Evolutionary conservation across 495 filamentous ascomycete species (phyloP).

Genomic region (Penicillium dipodomyicola): DNA sequence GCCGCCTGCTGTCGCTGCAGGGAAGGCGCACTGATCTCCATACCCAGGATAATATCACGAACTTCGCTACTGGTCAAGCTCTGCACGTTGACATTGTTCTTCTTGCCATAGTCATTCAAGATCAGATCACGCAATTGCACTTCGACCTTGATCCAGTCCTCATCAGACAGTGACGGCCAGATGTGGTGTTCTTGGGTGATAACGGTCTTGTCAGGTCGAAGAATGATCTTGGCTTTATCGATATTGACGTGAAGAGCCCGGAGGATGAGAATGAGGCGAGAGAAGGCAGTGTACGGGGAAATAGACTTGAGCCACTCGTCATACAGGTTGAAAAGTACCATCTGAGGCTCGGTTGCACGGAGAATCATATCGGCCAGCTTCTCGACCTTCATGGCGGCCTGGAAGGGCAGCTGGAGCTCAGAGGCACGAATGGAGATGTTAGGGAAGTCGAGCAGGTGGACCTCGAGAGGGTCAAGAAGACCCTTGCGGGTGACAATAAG

Average conservation of each 20-base stretch:
- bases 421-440: constrained; percentile 99
- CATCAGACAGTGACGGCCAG: constrained; percentile 91
- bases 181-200: constrained; percentile 99
- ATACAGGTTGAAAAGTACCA: constrained; percentile 99
- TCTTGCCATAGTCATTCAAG: constrained; percentile 98
- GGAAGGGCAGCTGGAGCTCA: constrained; percentile 96
- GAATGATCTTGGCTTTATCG: constrained; percentile 95
- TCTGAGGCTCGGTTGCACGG: constrained; percentile 95
- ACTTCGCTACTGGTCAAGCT: constrained; percentile 96
- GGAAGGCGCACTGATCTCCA: constrained; percentile 98
- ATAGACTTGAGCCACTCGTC: constrained; percentile 99
- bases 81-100: constrained; percentile 98
- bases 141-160: constrained; percentile 99
- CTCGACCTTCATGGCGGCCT: constrained; percentile 99
- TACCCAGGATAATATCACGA: constrained; percentile 97
- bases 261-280: constrained; percentile 89
- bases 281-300: constrained; percentile 98
- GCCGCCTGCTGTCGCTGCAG: constrained; percentile 98
- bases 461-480: constrained; percentile 94
- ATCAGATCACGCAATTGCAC: constrained; percentile 94
- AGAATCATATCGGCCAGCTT: constrained; percentile 99
- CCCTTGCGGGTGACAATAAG: constrained; percentile 98
- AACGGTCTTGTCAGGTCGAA: constrained; percentile 97
- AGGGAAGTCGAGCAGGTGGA: constrained; percentile 96
- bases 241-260: constrained; percentile 96